Percentiles rank a stretch among this genome's conserved stretches.
Conservation (phyloP, 2,329 filamentous ascomycete species). For the Microdochium trichocladiopsis region DNA sequence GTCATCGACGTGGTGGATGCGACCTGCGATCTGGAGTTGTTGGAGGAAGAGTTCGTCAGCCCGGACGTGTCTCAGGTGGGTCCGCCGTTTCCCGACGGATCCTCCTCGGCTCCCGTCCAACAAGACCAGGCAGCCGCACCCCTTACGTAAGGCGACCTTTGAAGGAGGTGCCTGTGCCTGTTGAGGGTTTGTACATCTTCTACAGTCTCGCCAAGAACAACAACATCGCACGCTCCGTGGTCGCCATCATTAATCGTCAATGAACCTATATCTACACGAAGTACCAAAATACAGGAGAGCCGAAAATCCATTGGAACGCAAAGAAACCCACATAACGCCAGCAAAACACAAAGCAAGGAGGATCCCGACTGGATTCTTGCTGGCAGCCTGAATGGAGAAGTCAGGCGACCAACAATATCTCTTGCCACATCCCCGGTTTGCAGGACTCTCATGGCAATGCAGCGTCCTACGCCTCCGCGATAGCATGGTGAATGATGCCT, state of each 20-base stretch:
- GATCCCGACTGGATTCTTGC: no score
- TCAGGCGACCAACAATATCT: no score
- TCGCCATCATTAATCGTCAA: not conserved
- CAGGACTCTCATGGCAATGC: no score
- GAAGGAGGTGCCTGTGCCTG: no score
- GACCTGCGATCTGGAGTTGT: not conserved
- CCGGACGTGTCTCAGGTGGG: not conserved
- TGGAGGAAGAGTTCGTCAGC: not conserved
- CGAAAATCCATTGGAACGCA: not conserved
- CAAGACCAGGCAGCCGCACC: not conserved
- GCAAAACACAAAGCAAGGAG: not conserved
- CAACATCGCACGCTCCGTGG: not conserved
- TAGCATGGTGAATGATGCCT: no score
- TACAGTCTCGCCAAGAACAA: no score
- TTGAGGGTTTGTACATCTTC: no score
- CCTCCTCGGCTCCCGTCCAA: not conserved
- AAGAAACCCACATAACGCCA: not conserved
- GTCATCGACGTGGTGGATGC: slow-evolving; percentile 1
- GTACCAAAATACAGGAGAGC: not conserved
- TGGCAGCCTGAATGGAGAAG: no score
- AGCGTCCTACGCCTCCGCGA: no score
- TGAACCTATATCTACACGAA: not conserved
- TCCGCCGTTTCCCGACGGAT: not conserved
- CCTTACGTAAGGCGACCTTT: not conserved
- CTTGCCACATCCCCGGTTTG: no score